phyloP scores from a whole-genome alignment of 2,329 filamentous ascomycete species.

The Colletotrichum sp. region DNA sequence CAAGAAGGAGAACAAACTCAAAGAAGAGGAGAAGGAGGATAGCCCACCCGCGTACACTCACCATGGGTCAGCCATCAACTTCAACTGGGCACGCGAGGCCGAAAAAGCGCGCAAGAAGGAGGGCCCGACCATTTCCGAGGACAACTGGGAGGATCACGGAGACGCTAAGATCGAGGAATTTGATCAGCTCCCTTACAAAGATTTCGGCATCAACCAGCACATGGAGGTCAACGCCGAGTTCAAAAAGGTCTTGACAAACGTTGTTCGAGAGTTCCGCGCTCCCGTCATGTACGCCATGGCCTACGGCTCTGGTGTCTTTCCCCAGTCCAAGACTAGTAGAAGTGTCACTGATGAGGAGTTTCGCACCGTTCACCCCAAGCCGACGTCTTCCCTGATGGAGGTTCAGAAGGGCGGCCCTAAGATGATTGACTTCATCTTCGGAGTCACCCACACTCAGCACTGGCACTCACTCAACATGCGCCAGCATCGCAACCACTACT shows the following conservation, averaged over 20 bases:
- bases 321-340: conserved; percentile 65
- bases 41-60: conserved; percentile 7
- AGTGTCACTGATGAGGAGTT: conserved; percentile 61
- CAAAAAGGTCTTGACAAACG: conserved; percentile 85
- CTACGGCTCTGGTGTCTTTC: conserved; percentile 96
- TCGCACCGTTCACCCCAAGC: conserved; percentile 77
- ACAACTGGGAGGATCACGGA: conserved; percentile 49
- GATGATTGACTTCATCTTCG: conserved; percentile 99
- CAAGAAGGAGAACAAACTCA: background rate
- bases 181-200: conserved; percentile 48
- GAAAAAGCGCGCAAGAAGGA: conserved; percentile 3
- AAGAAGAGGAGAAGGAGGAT: background rate
- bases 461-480: conserved; percentile 94
- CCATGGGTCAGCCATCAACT: conserved; percentile 22
- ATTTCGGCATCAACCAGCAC: conserved; percentile 93
- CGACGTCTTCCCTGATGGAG: conserved; percentile 80
- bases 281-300: conserved; percentile 97
- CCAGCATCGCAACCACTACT: conserved; percentile 93
- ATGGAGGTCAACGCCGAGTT: conserved; percentile 96
- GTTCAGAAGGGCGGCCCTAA: conserved; percentile 89
- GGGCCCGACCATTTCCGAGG: conserved; percentile 10
- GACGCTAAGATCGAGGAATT: conserved; percentile 49
- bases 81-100: conserved; percentile 14
- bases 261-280: conserved; percentile 89
- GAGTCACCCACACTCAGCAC: conserved; percentile 91